Percentiles rank a stretch among this genome's conserved stretches.
Evolutionary conservation across 2,329 filamentous ascomycete species (phyloP).

Genomic region (Cladorrhinum sp.): DNA sequence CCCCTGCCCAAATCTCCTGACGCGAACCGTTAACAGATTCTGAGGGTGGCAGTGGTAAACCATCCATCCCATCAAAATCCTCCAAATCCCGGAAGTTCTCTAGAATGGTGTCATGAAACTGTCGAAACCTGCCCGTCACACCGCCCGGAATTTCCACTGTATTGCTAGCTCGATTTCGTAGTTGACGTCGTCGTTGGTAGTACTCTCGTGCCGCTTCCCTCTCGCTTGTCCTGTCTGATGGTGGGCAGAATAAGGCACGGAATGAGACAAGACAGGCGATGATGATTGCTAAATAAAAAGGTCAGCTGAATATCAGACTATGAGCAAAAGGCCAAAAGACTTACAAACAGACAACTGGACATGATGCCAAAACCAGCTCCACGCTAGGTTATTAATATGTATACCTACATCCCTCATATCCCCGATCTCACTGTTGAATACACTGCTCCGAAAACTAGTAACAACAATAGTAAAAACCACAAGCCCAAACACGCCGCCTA

Average conservation of each 20-base stretch:
- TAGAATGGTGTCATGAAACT: not conserved
- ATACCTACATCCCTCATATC: slow-evolving; percentile 5
- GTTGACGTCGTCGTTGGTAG: not conserved
- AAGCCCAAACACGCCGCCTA: slow-evolving; percentile 19
- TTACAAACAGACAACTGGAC: slow-evolving; percentile 18
- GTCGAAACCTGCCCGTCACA: too few relatives aligned
- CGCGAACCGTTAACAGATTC: too few relatives aligned
- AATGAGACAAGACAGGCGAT: slow-evolving; percentile 26
- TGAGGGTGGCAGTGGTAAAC: too few relatives aligned
- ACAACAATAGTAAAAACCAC: slow-evolving; percentile 22
- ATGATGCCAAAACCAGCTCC: slow-evolving; percentile 23
- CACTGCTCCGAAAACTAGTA: slow-evolving; percentile 22
- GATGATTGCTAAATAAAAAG: slow-evolving; percentile 15
- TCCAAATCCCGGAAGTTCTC: slow-evolving; percentile 2
- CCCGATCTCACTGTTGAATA: slow-evolving; percentile 7
- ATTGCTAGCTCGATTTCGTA: not conserved
- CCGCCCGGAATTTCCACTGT: not conserved
- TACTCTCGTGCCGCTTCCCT: too few relatives aligned
- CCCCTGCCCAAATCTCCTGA: too few relatives aligned
- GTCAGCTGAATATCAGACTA: not conserved
- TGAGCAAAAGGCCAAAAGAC: not conserved
- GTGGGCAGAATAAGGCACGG: slow-evolving; percentile 14
- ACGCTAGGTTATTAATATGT: slow-evolving; percentile 9
- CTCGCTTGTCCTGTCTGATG: too few relatives aligned
- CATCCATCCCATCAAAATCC: not conserved